Base-by-base conservation (phyloP, 495 filamentous ascomycete genomes). In the Aspergillus campestris region DNA sequence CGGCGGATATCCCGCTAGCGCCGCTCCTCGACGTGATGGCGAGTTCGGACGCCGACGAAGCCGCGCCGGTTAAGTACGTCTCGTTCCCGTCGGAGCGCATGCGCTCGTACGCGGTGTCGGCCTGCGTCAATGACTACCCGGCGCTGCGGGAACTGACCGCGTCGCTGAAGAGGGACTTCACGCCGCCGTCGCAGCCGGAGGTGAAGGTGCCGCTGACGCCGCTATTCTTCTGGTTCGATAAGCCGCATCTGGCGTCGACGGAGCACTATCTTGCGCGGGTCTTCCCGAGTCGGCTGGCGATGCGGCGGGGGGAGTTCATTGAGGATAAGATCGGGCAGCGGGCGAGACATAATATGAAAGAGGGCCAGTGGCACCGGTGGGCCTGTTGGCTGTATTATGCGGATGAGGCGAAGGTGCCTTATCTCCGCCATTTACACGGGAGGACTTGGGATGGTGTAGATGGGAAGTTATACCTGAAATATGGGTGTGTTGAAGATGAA, bases 301-400 rank as follows among this genome's bases (percentile, higher is more conserved):
- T 45, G 43, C 43, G 43, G 2, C 15, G 43, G 34, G 43, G 43
- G n/a, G 43, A 45, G 34, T 45, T 45, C 13, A 45, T 45, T 24
- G 43, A 45, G 34, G 43, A 45, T 38, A 45, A 45, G 28, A 36
- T 45, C 18, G 43, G 43, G 8, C 43, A 45, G 34, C 18, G 15
- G 34, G 43, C 43, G 34, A 38, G 43, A 31, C 15, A 15, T 8
- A 28, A 45, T 27, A 45, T 45, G 43, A 45, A 45, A 14, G 43
- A 45, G 34, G 42, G 42, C 5, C 15, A 36, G 34, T 45, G 43
- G 43, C 15, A 32, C 4, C 13, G 24, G 12, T 45, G 43, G 43
- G 43, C 34, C 6, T 38, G 34, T 18, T 45, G 43, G 43, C 13
- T 45, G 11, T 45, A 38, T 18, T 45, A 45, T 45, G 34, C 43